These are phyloP conservation scores for Ophiocordyceps sinensis DNA, from an alignment of 2,329 filamentous ascomycete genomes.

Conservation along the genomic window DNA sequence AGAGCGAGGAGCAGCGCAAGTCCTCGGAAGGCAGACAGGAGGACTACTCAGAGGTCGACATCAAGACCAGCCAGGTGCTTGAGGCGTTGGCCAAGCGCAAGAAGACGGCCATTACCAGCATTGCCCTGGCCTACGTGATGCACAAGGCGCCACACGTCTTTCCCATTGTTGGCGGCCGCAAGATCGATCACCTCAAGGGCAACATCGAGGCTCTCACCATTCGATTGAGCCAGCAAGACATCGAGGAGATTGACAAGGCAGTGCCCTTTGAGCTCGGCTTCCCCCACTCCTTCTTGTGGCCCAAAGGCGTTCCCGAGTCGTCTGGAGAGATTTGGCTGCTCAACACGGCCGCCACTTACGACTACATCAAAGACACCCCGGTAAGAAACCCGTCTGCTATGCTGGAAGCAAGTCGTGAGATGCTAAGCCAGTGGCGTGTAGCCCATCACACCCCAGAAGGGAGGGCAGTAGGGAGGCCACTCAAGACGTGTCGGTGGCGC, in stretches of 20 bases:
- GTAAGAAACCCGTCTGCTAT: conserved; percentile 6
- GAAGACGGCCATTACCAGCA: conserved; percentile 27
- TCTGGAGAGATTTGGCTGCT: conserved; percentile 28
- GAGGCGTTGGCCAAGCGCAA: conserved; percentile 34
- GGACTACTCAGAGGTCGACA: conserved; percentile 36
- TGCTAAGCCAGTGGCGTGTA: conserved; percentile 3
- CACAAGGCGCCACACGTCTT: conserved; percentile 59
- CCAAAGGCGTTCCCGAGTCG: conserved; percentile 19
- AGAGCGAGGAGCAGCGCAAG: conserved; percentile 20
- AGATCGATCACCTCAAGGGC: conserved; percentile 51
- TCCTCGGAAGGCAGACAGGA: conserved; percentile 20
- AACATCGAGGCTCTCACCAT: conserved; percentile 56
- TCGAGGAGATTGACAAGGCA: conserved; percentile 50
- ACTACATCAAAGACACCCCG: conserved; percentile 31
- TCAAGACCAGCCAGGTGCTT: conserved; percentile 28
- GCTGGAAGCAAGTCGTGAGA: not conserved
- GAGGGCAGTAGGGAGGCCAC: conserved; percentile 26
- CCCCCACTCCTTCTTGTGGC: conserved; percentile 45
- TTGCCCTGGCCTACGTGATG: conserved; percentile 60
- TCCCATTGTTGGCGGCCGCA: conserved; percentile 57
- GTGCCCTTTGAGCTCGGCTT: conserved; percentile 52
- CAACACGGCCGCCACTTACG: conserved; percentile 30
- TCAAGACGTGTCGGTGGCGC: conserved; percentile 15
- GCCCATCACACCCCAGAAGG: conserved; percentile 26
- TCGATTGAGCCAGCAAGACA: conserved; percentile 43